Evolutionary conservation across 2,329 filamentous ascomycete genomes (phyloP).

Genomic region (Epichloe sp.): DNA sequence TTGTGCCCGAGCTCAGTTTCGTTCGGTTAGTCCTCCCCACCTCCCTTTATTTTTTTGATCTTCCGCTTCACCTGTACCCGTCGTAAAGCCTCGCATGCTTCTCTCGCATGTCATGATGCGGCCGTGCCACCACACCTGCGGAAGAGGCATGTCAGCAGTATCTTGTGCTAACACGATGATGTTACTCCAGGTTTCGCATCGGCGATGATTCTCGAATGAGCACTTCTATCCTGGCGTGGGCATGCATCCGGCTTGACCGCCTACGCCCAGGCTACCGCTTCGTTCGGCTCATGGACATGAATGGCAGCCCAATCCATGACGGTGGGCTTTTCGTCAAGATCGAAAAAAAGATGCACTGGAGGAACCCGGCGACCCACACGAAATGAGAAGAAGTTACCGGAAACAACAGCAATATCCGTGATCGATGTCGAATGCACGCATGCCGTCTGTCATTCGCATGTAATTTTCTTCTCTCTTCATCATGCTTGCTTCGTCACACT

Average conservation of each 20-base stretch:
- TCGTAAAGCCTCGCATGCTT: background rate
- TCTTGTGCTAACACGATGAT: slow-evolving; percentile 8
- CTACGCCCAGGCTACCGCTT: slow-evolving; percentile 42
- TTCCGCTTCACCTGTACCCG: background rate
- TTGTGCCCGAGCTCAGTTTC: slow-evolving; percentile 60
- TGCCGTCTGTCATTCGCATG: background rate
- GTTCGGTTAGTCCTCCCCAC: slow-evolving; percentile 42
- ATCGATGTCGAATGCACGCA: background rate
- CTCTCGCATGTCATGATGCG: background rate
- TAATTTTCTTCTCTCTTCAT: background rate
- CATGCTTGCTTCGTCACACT: background rate
- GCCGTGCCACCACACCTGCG: background rate
- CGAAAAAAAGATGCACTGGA: slow-evolving; percentile 24
- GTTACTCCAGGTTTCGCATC: slow-evolving; percentile 34
- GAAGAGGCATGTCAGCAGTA: background rate
- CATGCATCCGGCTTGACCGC: slow-evolving; percentile 46
- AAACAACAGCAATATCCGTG: background rate
- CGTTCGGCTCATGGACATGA: slow-evolving; percentile 33
- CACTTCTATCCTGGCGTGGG: slow-evolving; percentile 35
- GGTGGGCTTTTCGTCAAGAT: slow-evolving; percentile 40
- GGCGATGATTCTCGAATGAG: slow-evolving; percentile 33
- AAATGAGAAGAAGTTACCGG: background rate
- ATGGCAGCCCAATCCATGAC: slow-evolving; percentile 30
- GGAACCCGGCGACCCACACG: background rate
- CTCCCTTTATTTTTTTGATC: background rate